phyloP scores from a whole-genome alignment of 495 filamentous ascomycete genomes.

The Daldinia bambusicola region DNA sequence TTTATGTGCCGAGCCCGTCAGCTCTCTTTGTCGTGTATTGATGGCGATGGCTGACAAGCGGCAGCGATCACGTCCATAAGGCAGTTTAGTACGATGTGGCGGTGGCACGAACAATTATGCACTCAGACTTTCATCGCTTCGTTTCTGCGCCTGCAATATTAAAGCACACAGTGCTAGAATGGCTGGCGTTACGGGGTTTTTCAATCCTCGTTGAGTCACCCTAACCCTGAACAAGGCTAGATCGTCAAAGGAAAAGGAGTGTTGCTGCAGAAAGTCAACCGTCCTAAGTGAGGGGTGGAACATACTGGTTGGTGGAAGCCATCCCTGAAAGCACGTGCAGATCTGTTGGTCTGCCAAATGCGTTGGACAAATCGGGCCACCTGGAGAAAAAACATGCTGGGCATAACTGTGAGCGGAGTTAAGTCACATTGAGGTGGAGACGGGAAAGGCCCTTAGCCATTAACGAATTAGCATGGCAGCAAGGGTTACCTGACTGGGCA shows the following conservation, averaged over 20 bases:
- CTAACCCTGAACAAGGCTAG: constrained; percentile 27
- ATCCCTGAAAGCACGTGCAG: constrained; percentile 46
- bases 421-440: constrained; percentile 38
- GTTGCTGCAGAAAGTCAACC: constrained; percentile 31
- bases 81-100: constrained; percentile 21
- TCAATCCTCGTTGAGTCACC: constrained; percentile 31
- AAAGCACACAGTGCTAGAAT: constrained; percentile 32
- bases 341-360: constrained; percentile 47
- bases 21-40: constrained; percentile 16
- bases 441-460: constrained; percentile 35
- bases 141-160: constrained; percentile 17
- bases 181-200: too few species aligned
- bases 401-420: constrained; percentile 43
- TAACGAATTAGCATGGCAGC: constrained; percentile 30
- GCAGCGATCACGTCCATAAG: constrained; percentile 8
- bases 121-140: neutral
- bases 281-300: constrained; percentile 30
- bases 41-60: constrained; percentile 32
- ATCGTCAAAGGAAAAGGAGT: constrained; percentile 30
- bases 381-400: constrained; percentile 45
- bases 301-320: constrained; percentile 31
- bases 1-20: constrained; percentile 36
- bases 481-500: constrained; percentile 21
- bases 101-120: constrained; percentile 16
- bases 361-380: constrained; percentile 48